Conservation (phyloP, 306 rosid species). For the Amphicarpaea edgeworthii region DNA sequence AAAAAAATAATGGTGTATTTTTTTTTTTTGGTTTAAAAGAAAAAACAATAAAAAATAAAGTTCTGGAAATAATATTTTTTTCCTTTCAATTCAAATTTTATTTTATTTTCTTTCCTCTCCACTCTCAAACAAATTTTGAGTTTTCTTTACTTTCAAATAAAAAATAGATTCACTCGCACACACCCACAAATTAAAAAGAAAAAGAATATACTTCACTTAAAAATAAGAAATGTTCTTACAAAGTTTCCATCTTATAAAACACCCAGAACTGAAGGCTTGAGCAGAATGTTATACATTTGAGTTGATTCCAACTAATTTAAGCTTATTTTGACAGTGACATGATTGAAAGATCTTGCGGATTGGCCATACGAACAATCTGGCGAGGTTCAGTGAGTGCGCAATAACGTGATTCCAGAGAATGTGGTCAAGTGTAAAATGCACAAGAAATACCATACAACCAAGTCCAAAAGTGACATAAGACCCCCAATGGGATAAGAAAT, state of each 20-base stretch:
- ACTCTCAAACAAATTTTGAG: too few relatives aligned
- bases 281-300: neutral
- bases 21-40: too few relatives aligned
- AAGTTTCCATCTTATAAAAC: too few relatives aligned
- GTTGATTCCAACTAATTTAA: neutral
- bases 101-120: too few relatives aligned
- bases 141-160: too few relatives aligned
- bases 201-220: neutral
- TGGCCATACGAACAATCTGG: neutral
- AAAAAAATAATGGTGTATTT: too few relatives aligned
- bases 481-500: neutral
- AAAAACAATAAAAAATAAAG: too few relatives aligned
- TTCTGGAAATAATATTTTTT: too few relatives aligned
- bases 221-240: neutral
- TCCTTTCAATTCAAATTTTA: too few relatives aligned
- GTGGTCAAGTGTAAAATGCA: neutral
- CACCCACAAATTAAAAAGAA: neutral
- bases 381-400: neutral
- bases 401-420: neutral
- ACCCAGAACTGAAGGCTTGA: neutral
- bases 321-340: neutral
- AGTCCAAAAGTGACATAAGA: neutral
- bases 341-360: neutral
- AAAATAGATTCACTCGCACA: too few relatives aligned
- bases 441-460: neutral